These are phyloP conservation scores for Parietaria judaica DNA, from an alignment of 306 rosid species.

Conservation along the genomic window DNA sequence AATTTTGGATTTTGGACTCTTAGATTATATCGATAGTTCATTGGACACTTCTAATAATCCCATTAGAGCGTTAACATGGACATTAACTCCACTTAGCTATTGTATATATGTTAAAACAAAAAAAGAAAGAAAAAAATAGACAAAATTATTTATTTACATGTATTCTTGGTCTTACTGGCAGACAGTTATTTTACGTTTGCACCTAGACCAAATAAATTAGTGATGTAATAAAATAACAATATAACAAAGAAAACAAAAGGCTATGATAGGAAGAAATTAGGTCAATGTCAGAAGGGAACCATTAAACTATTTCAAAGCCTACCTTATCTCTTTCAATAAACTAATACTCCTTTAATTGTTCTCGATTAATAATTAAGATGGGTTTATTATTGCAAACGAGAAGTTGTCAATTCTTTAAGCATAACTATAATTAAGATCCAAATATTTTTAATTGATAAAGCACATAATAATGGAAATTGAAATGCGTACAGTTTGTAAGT, in stretches of 20 bases:
- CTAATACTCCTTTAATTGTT: background rate
- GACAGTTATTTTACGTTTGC: conserved; percentile 45
- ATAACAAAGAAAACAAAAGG: conserved; percentile 3
- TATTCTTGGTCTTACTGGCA: conserved; percentile 38
- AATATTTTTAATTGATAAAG: too few relatives aligned
- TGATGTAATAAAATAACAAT: conserved; percentile 8
- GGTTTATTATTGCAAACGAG: too few relatives aligned
- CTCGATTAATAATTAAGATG: background rate
- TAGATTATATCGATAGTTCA: too few relatives aligned
- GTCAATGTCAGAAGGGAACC: conserved; percentile 29
- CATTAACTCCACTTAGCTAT: too few relatives aligned
- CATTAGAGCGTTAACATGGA: too few relatives aligned
- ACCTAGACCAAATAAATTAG: conserved; percentile 1
- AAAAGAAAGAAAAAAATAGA: background rate
- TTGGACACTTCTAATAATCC: too few relatives aligned
- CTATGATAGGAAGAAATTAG: conserved; percentile 24
- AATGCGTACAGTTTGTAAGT: too few relatives aligned
- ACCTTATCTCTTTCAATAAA: conserved; percentile 39
- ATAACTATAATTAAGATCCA: too few relatives aligned
- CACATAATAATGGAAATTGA: too few relatives aligned
- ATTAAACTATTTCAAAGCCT: conserved; percentile 15
- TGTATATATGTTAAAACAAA: background rate
- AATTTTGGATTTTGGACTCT: too few relatives aligned
- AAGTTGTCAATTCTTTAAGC: too few relatives aligned
- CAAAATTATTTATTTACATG: background rate